Evolutionary conservation across 129 eudicot genomes (phyloP), one percentile per base, ranked within the genome.

Genomic region (Helianthus tuberosus): DNA sequence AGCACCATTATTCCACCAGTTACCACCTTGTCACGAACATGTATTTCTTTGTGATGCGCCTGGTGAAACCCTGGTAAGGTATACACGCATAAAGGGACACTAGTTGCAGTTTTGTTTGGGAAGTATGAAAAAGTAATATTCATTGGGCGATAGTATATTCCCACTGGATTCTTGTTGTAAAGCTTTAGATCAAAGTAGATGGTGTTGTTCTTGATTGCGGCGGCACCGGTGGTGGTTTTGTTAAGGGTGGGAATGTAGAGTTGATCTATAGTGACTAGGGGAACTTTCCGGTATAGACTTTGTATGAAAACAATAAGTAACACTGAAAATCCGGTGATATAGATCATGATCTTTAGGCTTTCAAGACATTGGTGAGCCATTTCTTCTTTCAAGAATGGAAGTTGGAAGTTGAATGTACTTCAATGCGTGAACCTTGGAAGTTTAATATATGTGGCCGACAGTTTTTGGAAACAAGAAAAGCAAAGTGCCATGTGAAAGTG

Each of bases 241-340:
- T 71, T 70, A 54, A 77, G 77, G 11, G 81, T 47, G 20, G 75
- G 64, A 60, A 77, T 9, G 14, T 77, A 61, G 7, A 77, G 7
- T 15, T 71, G 58, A 49, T 77, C 77, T 12, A 77, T 51, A 35
- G 77, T 49, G 72, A 70, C 17, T n/a, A 76, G n/a, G 76, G 77
- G 82, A 11, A 61, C 39, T 51, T 77, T 77, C 7, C 77, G 71
- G 44, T 77, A 77, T 2, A 77, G 82, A 27, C 77, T 60, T 70
- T 77, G 76, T 62, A 77, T 77, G 77, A 77, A 77, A 65, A 77
- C n/a, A 63, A 77, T 70, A 70, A 77, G 82, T 17, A 77, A 62
- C 8, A 70, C 47, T 9, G 77, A 77, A 39, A 63, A 62, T 41
- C 23, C n/a, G 20, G 82, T 77, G 65, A 77, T 77, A n/a, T 77